These are phyloP conservation scores for Tolypocladium amazonense DNA, from an alignment of 2,329 filamentous ascomycete genomes.

Conservation along the genomic window DNA sequence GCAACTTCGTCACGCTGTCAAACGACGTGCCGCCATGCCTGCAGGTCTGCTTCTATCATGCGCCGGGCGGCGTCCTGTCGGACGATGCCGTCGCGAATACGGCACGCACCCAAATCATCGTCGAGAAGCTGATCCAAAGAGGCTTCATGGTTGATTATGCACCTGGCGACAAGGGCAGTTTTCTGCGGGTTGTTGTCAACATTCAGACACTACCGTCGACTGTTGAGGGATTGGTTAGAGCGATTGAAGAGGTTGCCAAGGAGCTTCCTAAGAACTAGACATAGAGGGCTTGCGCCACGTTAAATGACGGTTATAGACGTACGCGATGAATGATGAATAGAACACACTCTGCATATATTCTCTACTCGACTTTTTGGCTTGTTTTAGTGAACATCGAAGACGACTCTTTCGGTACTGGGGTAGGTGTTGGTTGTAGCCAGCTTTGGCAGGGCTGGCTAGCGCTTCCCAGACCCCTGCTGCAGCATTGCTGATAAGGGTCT, in stretches of 20 bases:
- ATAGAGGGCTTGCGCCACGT: background rate
- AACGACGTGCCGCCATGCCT: constrained; percentile 74
- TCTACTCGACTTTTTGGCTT: too few relatives aligned
- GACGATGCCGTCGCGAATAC: constrained; percentile 35
- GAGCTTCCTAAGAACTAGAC: constrained; percentile 5
- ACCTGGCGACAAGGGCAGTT: constrained; percentile 43
- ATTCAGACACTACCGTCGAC: constrained; percentile 41
- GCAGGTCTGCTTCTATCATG: constrained; percentile 92
- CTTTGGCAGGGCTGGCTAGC: background rate
- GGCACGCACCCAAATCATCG: constrained; percentile 36
- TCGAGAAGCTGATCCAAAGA: constrained; percentile 32
- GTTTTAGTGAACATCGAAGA: too few relatives aligned
- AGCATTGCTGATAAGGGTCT: constrained; percentile 3
- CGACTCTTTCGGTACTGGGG: too few relatives aligned
- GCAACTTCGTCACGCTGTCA: constrained; percentile 61
- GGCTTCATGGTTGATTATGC: constrained; percentile 54
- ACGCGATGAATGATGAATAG: background rate
- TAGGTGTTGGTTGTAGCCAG: too few relatives aligned
- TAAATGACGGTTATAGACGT: background rate
- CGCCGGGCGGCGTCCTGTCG: constrained; percentile 39
- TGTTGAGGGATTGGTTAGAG: constrained; percentile 41
- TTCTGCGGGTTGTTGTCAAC: constrained; percentile 51
- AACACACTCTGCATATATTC: background rate
- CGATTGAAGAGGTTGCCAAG: constrained; percentile 36
- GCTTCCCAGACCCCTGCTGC: background rate